A percentile compares a stretch with the other conserved stretches of the same genome.
Conservation (phyloP, 768 basidiomycete genomes). For the Inosperma sp. region DNA sequence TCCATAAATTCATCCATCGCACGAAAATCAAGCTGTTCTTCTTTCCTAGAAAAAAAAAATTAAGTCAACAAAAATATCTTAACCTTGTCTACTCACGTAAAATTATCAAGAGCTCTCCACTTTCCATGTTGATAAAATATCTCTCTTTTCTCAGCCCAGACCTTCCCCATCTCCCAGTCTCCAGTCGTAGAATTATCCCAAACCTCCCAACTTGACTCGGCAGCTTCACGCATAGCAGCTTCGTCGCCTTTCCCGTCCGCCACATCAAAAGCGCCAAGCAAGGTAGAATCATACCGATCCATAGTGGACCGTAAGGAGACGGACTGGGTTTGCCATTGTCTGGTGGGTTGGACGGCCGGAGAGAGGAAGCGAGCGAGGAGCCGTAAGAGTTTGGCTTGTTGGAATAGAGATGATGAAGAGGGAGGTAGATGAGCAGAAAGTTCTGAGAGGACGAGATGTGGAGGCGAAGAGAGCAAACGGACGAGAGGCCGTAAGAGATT, state of each 20-base stretch:
- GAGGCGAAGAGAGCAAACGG: conserved; percentile 51
- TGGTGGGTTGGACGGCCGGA: conserved; percentile 62
- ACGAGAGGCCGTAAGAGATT: conserved; percentile 57
- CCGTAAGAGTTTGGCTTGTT: conserved; percentile 65
- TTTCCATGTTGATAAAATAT: conserved; percentile 83
- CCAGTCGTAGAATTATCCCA: conserved; percentile 45
- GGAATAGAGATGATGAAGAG: conserved; percentile 43
- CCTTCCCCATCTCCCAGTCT: conserved; percentile 91
- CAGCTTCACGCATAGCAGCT: conserved; percentile 71
- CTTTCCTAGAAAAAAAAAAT: conserved; percentile 34
- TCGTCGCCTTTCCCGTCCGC: conserved; percentile 76
- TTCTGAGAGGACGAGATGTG: conserved; percentile 63
- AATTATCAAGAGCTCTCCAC: conserved; percentile 81
- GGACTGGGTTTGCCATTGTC: conserved; percentile 57
- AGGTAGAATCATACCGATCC: conserved; percentile 82
- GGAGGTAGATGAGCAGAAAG: conserved; percentile 43
- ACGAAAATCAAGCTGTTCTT: conserved; percentile 73
- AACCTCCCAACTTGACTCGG: conserved; percentile 82
- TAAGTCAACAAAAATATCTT: conserved; percentile 4
- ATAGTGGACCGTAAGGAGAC: conserved; percentile 69
- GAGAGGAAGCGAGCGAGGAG: conserved; percentile 76
- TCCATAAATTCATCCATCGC: conserved; percentile 92
- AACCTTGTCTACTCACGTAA: conserved; percentile 52
- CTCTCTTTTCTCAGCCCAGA: conserved; percentile 94
- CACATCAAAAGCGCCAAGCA: conserved; percentile 86